These are phyloP conservation scores for Herpetomonas tarakana DNA, from an alignment of 208 protist genomes.

Conservation along the genomic window DNA sequence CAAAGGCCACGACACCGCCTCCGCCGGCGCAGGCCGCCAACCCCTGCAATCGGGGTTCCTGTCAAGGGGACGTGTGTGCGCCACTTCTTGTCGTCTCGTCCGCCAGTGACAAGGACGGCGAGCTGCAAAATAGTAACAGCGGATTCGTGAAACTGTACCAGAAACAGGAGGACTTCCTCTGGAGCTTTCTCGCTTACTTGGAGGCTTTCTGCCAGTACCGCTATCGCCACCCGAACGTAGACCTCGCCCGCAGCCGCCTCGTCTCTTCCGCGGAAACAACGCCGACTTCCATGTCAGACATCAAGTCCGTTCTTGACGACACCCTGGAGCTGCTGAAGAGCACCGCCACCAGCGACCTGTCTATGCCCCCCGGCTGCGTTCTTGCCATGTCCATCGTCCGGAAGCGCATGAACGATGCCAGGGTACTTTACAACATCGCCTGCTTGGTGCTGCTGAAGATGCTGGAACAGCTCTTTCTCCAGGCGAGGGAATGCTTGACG, in stretches of 20 bases:
- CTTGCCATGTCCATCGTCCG: background rate
- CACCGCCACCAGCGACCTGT: constrained; percentile 10
- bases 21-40: background rate
- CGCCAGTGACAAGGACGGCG: background rate
- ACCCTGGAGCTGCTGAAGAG: constrained; percentile 36
- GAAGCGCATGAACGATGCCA: constrained; percentile 10
- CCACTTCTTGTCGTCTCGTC: background rate
- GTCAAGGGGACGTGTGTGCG: no score
- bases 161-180: constrained; percentile 4
- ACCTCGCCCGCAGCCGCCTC: constrained; percentile 16
- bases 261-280: background rate
- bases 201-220: constrained; percentile 31
- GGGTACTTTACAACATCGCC: constrained; percentile 17
- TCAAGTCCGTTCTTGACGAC: constrained; percentile 13
- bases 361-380: background rate
- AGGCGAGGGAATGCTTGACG: background rate
- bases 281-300: background rate
- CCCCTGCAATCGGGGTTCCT: no score
- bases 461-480: constrained; percentile 11
- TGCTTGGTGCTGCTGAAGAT: constrained; percentile 14
- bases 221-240: constrained; percentile 22
- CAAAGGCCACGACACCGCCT: background rate
- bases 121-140: background rate
- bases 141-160: background rate
- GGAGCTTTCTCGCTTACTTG: constrained; percentile 17